A percentile compares a stretch with the other conserved stretches of the same genome.
Evolutionary conservation across 2,329 filamentous ascomycete genomes (phyloP).

Genomic region (Leptoxyphium fumago): DNA sequence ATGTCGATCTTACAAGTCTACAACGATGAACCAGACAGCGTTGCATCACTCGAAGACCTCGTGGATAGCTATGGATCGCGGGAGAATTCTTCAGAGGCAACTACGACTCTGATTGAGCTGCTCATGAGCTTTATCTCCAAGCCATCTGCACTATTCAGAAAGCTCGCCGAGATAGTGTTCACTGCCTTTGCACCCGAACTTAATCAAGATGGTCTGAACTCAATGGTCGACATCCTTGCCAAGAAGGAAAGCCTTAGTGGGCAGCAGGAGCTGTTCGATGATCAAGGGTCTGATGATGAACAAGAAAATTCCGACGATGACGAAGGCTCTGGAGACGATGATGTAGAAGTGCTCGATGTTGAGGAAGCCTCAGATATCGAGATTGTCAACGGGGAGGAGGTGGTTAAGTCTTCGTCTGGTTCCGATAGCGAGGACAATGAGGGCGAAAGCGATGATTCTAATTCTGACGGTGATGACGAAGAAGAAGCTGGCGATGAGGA

Average conservation of each 20-base stretch:
- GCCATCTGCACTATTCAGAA: constrained; percentile 68
- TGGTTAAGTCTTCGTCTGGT: constrained; percentile 11
- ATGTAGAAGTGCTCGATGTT: constrained; percentile 25
- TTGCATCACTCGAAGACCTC: constrained; percentile 71
- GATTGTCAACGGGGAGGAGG: constrained; percentile 17
- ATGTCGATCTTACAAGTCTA: constrained; percentile 80
- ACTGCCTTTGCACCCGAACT: constrained; percentile 64
- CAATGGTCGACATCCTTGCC: constrained; percentile 52
- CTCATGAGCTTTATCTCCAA: constrained; percentile 80
- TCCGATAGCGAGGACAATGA: constrained; percentile 15
- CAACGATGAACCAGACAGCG: constrained; percentile 73
- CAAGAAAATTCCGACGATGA: constrained; percentile 22
- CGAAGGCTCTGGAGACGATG: constrained; percentile 10
- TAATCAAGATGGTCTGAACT: constrained; percentile 55
- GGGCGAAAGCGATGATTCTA: constrained; percentile 7
- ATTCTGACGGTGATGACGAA: constrained; percentile 5
- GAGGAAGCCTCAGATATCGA: constrained; percentile 23
- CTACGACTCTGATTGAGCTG: constrained; percentile 71
- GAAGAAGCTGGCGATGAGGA: constrained; percentile 24
- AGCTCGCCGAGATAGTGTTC: constrained; percentile 80
- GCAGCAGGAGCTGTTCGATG: constrained; percentile 73
- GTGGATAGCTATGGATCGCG: constrained; percentile 54
- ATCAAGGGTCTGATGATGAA: constrained; percentile 31
- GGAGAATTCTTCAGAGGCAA: constrained; percentile 30
- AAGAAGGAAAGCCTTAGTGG: constrained; percentile 71